A percentile compares a stretch with the other conserved stretches of the same genome.
Evolutionary conservation across 305 asterid species (phyloP).

Genomic region (Rubia occidens): DNA sequence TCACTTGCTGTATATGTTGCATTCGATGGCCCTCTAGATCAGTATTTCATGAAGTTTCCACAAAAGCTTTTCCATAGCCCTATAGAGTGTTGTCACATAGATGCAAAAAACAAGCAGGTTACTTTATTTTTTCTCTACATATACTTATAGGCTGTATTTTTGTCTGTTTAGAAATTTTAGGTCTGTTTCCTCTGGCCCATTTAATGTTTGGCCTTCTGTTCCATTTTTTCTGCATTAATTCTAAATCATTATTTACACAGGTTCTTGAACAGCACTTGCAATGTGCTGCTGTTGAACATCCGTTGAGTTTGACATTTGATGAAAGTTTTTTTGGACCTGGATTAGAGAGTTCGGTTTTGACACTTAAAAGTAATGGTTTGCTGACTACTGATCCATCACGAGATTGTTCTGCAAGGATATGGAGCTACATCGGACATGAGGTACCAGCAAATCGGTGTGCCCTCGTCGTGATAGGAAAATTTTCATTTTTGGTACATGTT

Average conservation of each 20-base stretch:
- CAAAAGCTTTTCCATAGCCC: conserved; percentile 76
- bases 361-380: conserved; percentile 58
- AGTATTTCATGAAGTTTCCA: conserved; percentile 87
- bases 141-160: conserved; percentile 3
- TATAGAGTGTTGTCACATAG: conserved; percentile 83
- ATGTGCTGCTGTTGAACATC: conserved; percentile 87
- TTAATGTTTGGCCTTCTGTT: not conserved
- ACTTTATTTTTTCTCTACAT: conserved; percentile 2
- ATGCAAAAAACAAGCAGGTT: conserved; percentile 84
- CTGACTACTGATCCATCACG: conserved; percentile 50
- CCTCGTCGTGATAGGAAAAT: not conserved
- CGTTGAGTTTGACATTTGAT: conserved; percentile 62
- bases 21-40: conserved; percentile 93
- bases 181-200: not conserved
- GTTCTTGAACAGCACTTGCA: conserved; percentile 82
- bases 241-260: conserved; percentile 31
- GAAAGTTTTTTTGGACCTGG: conserved; percentile 69
- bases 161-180: not conserved
- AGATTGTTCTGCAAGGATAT: conserved; percentile 51
- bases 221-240: conserved; percentile 19
- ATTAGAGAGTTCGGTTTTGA: conserved; percentile 45
- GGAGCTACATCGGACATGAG: conserved; percentile 88
- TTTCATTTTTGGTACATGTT: not conserved
- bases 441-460: conserved; percentile 26
- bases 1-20: conserved; percentile 93